Percentiles rank a stretch among this genome's conserved stretches.
These are phyloP conservation scores for Skeletonema tropicum DNA, from an alignment of 108 stramenopile genomes.

Conservation along the genomic window DNA sequence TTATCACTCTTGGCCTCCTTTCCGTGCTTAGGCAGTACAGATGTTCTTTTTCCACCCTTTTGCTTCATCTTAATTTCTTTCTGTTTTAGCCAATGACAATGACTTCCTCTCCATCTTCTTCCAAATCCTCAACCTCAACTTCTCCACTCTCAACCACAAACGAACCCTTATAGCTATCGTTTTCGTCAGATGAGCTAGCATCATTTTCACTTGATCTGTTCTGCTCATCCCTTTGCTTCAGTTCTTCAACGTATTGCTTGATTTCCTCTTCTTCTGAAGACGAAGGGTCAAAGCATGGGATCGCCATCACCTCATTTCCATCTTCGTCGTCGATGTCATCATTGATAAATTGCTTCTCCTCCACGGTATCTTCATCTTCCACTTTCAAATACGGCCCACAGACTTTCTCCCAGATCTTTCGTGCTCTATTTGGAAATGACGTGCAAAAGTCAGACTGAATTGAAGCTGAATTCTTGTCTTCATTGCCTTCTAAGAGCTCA, in stretches of 20 bases:
- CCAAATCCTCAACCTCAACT: constrained; percentile 13
- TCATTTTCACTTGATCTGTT: not conserved
- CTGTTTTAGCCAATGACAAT: constrained; percentile 6
- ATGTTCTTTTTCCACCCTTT: not conserved
- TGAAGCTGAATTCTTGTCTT: constrained; percentile 26
- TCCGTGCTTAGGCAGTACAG: too few species aligned
- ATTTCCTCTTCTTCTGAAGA: not conserved
- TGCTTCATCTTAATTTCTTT: constrained; percentile 6
- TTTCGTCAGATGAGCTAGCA: not conserved
- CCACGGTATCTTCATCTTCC: constrained; percentile 13
- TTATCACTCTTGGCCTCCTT: not conserved
- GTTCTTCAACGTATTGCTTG: not conserved
- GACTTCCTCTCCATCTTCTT: too few species aligned
- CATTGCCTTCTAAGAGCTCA: not conserved
- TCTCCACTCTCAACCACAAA: not conserved
- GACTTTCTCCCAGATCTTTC: constrained; percentile 55
- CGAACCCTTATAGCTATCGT: not conserved
- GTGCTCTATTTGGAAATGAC: constrained; percentile 48
- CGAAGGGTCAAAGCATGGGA: too few species aligned
- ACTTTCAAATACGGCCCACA: constrained; percentile 58
- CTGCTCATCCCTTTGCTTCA: not conserved
- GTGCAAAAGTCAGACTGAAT: constrained; percentile 47
- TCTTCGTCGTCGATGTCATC: constrained; percentile 8
- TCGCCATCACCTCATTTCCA: not conserved
- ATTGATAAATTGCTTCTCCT: constrained; percentile 63